Base-by-base conservation (phyloP, 257 asterid species). In the Solanum boliviense region DNA sequence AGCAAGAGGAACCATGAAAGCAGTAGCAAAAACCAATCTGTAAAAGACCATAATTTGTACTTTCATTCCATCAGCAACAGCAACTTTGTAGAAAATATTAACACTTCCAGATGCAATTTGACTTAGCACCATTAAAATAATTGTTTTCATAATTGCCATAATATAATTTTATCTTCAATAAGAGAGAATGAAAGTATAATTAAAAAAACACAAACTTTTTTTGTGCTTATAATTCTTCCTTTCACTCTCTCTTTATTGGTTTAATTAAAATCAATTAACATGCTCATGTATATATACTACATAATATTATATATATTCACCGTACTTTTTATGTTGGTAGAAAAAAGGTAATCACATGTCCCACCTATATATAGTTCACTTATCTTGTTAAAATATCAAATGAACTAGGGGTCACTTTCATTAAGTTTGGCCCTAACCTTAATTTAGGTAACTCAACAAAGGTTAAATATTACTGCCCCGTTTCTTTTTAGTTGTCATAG, bases 1-100 rank as follows among this genome's bases (percentile, higher is more conserved):
- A 83, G 93, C 93, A 62, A 91, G 58, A 5, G 93, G 93, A 48
- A 78, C 90, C 81, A 88, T 88, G 81, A 87, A 89, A 87, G 84
- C 68, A 25, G 91, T 46, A 81, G 92, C 91, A 23, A 89, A 85
- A 67, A 85, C 6, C 82, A 89, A 84, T 44, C 91, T 88, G 38
- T 89, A 91, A 25, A 88, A 84, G 38, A 91, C 86, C 85, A 91
- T 75, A 62, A 88, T 87, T 27, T 72, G 72, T 41, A 91, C 78
- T 60, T 41, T 83, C 87, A 87, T 90, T 65, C 92, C 92, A 83
- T 87, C 88, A 58, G 86, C 84, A 75, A 86, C 90, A 13, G 89
- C 91, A 71, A 91, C 65, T 78, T 89, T 91, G 85, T 85, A 89
- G n/a, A 91, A 72, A 46, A 91, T 75, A 12, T 52, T 89, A 31